Percentiles rank a stretch among this genome's conserved stretches.
These are phyloP conservation scores for Epichloe festucae DNA, from an alignment of 2,329 filamentous ascomycete species.

Conservation along the genomic window DNA sequence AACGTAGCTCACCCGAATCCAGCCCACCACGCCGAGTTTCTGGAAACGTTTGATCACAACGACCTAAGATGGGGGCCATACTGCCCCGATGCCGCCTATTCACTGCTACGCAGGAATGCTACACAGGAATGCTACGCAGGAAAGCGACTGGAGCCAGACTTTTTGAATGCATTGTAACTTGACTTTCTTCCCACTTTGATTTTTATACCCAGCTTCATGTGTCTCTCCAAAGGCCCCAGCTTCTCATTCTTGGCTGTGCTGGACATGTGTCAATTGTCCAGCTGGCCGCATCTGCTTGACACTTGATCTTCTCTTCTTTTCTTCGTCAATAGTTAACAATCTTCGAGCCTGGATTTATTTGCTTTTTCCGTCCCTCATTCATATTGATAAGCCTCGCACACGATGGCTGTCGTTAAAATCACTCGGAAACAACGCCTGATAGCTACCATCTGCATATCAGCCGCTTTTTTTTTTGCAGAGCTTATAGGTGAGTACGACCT, in stretches of 20 bases:
- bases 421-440: slow-evolving; percentile 31
- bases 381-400: background rate
- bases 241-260: background rate
- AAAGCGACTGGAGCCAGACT: background rate
- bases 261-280: background rate
- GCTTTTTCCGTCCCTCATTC: background rate
- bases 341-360: background rate
- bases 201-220: too few relatives aligned
- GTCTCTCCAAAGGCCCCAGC: background rate
- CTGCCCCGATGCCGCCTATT: background rate
- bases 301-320: background rate
- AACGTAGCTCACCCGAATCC: too few relatives aligned
- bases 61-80: too few relatives aligned
- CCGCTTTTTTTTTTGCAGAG: slow-evolving; percentile 41
- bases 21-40: too few relatives aligned
- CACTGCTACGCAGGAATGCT: background rate
- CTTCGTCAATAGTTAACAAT: background rate
- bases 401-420: slow-evolving; percentile 12
- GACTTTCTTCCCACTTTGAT: background rate
- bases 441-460: slow-evolving; percentile 34
- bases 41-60: too few relatives aligned
- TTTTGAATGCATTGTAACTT: background rate
- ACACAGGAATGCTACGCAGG: background rate
- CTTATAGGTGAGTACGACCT: slow-evolving; percentile 26
- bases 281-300: background rate